Evolutionary conservation across 768 basidiomycete species (phyloP), one percentile per base, ranked within the genome.

Genomic region (Amyloporia xantha): DNA sequence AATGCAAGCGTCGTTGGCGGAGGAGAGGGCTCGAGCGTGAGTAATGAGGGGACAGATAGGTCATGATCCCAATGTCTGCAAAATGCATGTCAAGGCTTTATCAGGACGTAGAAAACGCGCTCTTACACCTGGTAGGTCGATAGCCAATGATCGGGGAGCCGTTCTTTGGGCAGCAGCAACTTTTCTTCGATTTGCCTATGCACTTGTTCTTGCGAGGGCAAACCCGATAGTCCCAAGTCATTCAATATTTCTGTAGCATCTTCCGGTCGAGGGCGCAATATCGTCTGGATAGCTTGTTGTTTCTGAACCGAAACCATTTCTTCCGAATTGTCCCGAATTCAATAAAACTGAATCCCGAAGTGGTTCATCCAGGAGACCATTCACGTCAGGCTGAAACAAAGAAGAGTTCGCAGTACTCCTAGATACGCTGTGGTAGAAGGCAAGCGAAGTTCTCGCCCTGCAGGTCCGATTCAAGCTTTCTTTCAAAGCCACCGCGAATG

Each of bases 61-160:
- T 74, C 65, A 56, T 78, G 69, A 42, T 85, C 77, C 88, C 90
- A 91, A 48, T 85, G 81, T 65, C 85, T 92, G 63, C 46, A 52
- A 48, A 49, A 30, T 50, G 28, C 49, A 27, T 13, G 42, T 56
- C 46, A 44, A 44, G 27, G 48, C 40, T 40, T 44, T 41, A 41
- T 28, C 15, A 37, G 15, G 33, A n/a, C n/a, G n/a, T n/a, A 35
- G 33, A 9, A n/a, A 10, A 12, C 25, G 15, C 5, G 46, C 45
- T 58, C 81, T 55, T 68, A 95, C 94, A 86, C 72, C 75, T 95
- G 93, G 68, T 93, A 93, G 27, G 73, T 75, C 46, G 83, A 74
- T 42, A 95, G 71, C 79, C 85, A 87, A 51, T 87, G 81, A 6
- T 73, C 68, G 2, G 84, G 86, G 17, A 95, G 67, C 27, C 65